Base-by-base conservation (phyloP, 495 filamentous ascomycete genomes). In the Elasticomyces elasticus region DNA sequence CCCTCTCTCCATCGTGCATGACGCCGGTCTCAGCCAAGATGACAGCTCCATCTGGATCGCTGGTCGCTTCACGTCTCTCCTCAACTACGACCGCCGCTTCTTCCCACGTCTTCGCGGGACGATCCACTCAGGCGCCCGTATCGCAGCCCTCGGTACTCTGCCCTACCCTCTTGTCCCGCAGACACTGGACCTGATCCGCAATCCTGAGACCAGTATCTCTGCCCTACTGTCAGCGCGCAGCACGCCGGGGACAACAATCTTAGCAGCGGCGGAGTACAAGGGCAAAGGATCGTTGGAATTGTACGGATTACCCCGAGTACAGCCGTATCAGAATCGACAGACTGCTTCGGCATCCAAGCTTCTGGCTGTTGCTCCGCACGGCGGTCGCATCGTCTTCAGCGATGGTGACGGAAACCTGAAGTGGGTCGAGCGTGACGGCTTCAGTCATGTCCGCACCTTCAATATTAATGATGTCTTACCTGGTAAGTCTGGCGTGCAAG, bases 221-320 rank as follows among this genome's bases (percentile, higher is more conserved):
- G 71, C 77, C 50, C 66, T 82, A 1, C 65, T 62, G 13, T 71
- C 69, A 43, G 72, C 74, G 35, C 82, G 82, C 58, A 68, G 40
- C 30, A 55, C 60, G 6, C 71, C 70, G 9, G 75, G 77, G 1
- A 73, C 80, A 49, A 85, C 79, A 5, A 69, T 97, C 37, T 79
- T 91, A 30, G 89, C 89, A 17, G 86, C 85, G 53, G 91, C 89
- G n/a, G 89, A 94, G 65, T 97, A 97, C 69, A 94, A 94, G 54
- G 88, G 87, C 19, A 85, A 90, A 63, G 91, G 91, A 5, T 89
- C 86, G 0, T 73, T 97, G 10, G 91, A 97, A 63, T 70, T 94
- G n/a, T 95, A 95, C 67, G 79, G 79, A 45, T 68, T 92, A 10
- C 55, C 69, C 66, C 42, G 52, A 0, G 60, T 60, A 10, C 56